A percentile compares a stretch with the other conserved stretches of the same genome.
These are phyloP conservation scores for Viola odorata DNA, from an alignment of 345 rosid genomes.

Conservation along the genomic window DNA sequence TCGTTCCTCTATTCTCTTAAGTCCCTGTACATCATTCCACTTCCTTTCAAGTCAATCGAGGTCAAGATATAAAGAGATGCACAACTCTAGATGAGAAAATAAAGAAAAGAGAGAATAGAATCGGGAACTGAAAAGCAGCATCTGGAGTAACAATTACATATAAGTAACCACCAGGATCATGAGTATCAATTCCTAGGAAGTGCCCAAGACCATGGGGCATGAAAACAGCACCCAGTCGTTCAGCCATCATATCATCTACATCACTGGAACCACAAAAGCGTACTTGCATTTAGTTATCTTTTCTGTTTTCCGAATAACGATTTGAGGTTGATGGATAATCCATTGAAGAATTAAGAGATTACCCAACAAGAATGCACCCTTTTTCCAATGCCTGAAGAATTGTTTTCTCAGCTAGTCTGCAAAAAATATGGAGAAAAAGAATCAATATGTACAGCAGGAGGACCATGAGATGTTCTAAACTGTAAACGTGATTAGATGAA, in stretches of 20 bases:
- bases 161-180: constrained; percentile 84
- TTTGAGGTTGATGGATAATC: constrained; percentile 7
- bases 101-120: neutral
- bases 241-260: constrained; percentile 75
- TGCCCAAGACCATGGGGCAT: constrained; percentile 99
- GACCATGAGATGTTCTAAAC: neutral
- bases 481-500: neutral
- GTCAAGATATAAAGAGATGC: constrained; percentile 1
- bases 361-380: constrained; percentile 67
- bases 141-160: constrained; percentile 35
- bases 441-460: neutral
- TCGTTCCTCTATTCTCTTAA: constrained; percentile 59
- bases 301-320: constrained; percentile 1
- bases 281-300: neutral
- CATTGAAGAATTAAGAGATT: constrained; percentile 17
- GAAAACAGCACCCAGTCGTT: constrained; percentile 74
- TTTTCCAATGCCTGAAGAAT: constrained; percentile 66
- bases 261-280: constrained; percentile 36
- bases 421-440: constrained; percentile 6
- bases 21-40: constrained; percentile 42
- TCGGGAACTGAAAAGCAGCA: neutral
- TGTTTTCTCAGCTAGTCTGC: constrained; percentile 78
- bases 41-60: constrained; percentile 14
- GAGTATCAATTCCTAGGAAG: constrained; percentile 88
- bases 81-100: neutral